Base-by-base conservation (phyloP, 331 rosid species). In the Ulmus americana region DNA sequence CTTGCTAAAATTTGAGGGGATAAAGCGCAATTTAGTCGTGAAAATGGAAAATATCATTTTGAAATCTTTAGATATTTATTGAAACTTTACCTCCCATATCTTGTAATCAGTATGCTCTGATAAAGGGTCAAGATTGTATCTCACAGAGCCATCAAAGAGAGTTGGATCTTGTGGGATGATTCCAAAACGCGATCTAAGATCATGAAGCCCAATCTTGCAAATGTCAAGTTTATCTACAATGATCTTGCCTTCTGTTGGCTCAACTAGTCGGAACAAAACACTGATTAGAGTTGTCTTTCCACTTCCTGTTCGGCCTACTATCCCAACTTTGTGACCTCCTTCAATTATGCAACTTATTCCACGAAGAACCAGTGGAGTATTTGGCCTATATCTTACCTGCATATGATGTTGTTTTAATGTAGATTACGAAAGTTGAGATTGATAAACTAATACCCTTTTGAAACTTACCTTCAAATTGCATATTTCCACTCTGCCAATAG, bases 111-210 rank as follows among this genome's bases (percentile, higher is more conserved):
- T 11, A 51, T 70, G 63, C 46, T 45, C 39, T 38, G 75, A 63
- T 28, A 75, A 59, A 40, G 76, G 80, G 39, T 76, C 80, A 0
- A 72, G 54, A 50, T 76, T 76, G 76, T 57, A 65, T 59, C 80
- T 76, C 43, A 76, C 68, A 45, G 80, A 49, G 46, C 80, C 80
- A 45, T 47, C 28, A n/a, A 75, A 70, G 44, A 75, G 67, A 3
- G 72, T 70, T n/a, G 76, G 76, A 48, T 75, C 80, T 42, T 75
- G 80, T 0, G 76, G 80, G 7, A 70, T 75, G 39, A 75, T 64
- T 39, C 80, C 80, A 10, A 75, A 58, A 10, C 63, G 28, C n/a
- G 76, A 70, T 44, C 80, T 69, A 7, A 75, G 39, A 52, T 75
- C 80, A 64, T 64, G 64, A 58, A 75, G 72, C 10, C 76, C 76